These are phyloP conservation scores for Rhododendron mucronatum DNA, from an alignment of 148 eudicot genomes.

Conservation along the genomic window DNA sequence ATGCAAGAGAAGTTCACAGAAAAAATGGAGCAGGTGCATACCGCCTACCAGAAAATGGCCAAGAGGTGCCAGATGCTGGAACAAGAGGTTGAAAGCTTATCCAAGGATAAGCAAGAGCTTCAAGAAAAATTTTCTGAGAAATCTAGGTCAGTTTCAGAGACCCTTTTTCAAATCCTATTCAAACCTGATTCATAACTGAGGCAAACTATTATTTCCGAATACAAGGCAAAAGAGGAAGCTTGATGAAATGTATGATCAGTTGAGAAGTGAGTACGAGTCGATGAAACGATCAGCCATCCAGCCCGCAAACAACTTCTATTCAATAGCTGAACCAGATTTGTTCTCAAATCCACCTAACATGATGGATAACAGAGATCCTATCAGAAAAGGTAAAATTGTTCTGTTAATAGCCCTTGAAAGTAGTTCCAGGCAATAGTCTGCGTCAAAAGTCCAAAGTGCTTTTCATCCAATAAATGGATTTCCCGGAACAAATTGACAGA, in stretches of 20 bases:
- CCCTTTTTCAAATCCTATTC: background rate
- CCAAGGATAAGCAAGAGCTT: constrained; percentile 87
- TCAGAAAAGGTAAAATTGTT: constrained; percentile 59
- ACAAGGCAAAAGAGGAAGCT: constrained; percentile 90
- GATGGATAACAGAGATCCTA: constrained; percentile 71
- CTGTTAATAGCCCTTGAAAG: constrained; percentile 8
- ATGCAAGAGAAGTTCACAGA: constrained; percentile 82
- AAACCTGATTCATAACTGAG: background rate
- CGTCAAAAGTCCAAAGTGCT: background rate
- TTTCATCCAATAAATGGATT: background rate
- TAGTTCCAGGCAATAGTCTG: background rate
- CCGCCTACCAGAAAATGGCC: constrained; percentile 90
- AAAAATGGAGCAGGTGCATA: constrained; percentile 80
- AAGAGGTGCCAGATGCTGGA: constrained; percentile 94
- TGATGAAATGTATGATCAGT: constrained; percentile 95
- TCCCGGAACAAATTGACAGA: background rate
- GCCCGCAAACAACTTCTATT: constrained; percentile 67
- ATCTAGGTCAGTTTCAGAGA: constrained; percentile 48
- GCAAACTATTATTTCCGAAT: constrained; percentile 14
- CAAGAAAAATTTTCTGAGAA: constrained; percentile 94
- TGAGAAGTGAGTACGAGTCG: constrained; percentile 81
- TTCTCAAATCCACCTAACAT: constrained; percentile 65
- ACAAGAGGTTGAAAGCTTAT: constrained; percentile 70
- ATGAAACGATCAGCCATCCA: constrained; percentile 76
- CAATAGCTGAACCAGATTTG: constrained; percentile 67